A percentile compares a stretch with the other conserved stretches of the same genome.
phyloP scores from a whole-genome alignment of 805 yeast genomes.

The Monosporozyma aerobia region DNA sequence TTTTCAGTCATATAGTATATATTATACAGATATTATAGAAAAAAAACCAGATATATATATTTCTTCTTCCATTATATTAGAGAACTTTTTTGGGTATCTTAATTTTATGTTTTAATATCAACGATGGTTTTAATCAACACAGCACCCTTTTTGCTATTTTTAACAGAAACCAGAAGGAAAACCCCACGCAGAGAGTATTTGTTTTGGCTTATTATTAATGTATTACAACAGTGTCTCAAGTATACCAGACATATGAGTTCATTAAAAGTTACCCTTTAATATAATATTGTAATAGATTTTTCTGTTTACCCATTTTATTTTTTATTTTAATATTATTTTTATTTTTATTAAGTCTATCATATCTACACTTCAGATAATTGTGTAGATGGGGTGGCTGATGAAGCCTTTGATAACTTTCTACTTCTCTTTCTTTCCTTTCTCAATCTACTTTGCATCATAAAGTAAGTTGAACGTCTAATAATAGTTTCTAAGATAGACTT shows the following conservation, averaged over 20 bases:
- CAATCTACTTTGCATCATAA: slow-evolving; percentile 67
- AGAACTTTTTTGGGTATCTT: not conserved
- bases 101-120: too few relatives aligned
- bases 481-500: slow-evolving; percentile 49
- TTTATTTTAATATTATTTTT: slow-evolving; percentile 24
- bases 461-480: slow-evolving; percentile 72
- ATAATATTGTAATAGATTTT: too few relatives aligned
- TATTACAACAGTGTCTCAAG: not conserved
- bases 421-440: slow-evolving; percentile 50
- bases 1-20: not conserved
- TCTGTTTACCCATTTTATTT: not conserved
- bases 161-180: not conserved
- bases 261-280: not conserved
- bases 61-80: not conserved
- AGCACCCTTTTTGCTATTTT: not conserved
- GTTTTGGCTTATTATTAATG: not conserved
- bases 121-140: too few relatives aligned
- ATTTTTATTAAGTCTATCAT: not conserved
- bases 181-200: not conserved
- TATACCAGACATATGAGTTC: not conserved
- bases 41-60: not conserved
- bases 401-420: not conserved
- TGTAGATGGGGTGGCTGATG: not conserved
- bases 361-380: not conserved
- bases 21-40: not conserved